These are phyloP conservation scores for Fusarium gaditjirri DNA, from an alignment of 2,329 filamentous ascomycete species.

Conservation along the genomic window DNA sequence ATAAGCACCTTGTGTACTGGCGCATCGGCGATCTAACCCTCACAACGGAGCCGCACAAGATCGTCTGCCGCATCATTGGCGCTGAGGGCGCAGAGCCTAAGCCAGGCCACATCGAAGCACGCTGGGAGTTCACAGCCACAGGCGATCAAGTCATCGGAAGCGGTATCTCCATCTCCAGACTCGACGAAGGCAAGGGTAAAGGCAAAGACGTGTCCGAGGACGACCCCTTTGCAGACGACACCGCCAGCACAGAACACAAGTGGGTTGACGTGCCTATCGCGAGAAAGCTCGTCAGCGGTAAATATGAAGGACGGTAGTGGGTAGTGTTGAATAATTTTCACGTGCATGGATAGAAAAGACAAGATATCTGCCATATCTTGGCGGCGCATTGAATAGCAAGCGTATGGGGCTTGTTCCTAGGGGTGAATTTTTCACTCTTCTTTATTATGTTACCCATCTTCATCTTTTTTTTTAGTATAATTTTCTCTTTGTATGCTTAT, in stretches of 20 bases:
- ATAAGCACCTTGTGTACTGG: slow-evolving; percentile 84
- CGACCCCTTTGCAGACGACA: slow-evolving; percentile 75
- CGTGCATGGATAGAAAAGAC: slow-evolving; percentile 36
- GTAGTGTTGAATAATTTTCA: slow-evolving; percentile 12
- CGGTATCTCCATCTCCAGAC: slow-evolving; percentile 72
- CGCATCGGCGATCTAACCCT: slow-evolving; percentile 79
- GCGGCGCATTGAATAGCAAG: slow-evolving; percentile 47
- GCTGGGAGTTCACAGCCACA: slow-evolving; percentile 72
- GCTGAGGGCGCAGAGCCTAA: slow-evolving; percentile 77
- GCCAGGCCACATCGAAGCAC: slow-evolving; percentile 81
- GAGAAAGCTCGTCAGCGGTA: slow-evolving; percentile 78
- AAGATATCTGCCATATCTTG: slow-evolving; percentile 44
- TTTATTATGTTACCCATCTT: slow-evolving; percentile 23
- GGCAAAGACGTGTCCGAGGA: slow-evolving; percentile 61
- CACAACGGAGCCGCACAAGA: slow-evolving; percentile 73
- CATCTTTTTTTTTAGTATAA: slow-evolving; percentile 3
- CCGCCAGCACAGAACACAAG: slow-evolving; percentile 45
- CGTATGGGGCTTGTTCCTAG: slow-evolving; percentile 34
- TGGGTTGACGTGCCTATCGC: slow-evolving; percentile 76
- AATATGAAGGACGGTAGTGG: slow-evolving; percentile 69
- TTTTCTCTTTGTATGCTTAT: slow-evolving; percentile 30
- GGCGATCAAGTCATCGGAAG: slow-evolving; percentile 61
- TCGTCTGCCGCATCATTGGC: slow-evolving; percentile 82
- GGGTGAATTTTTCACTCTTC: slow-evolving; percentile 37
- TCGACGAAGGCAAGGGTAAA: slow-evolving; percentile 63